These are phyloP conservation scores for Hsuehochloa calcarea DNA, from an alignment of 176 grass and related monocot genomes.

Conservation along the genomic window DNA sequence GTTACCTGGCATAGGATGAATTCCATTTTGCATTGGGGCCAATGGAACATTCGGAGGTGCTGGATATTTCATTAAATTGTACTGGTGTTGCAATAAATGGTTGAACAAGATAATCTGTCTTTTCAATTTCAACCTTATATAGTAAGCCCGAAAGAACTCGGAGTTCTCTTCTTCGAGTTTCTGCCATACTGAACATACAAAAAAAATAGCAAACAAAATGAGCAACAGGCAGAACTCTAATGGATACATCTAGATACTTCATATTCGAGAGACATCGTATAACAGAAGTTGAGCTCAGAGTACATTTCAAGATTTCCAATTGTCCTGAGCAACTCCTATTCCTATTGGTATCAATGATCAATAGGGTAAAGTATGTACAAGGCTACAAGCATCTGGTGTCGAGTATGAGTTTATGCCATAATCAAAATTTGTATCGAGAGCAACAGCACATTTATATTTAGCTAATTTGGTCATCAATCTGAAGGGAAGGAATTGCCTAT, in stretches of 20 bases:
- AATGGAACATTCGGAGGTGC: slow-evolving; percentile 66
- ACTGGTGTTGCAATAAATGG: slow-evolving; percentile 86
- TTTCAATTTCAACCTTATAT: slow-evolving; percentile 96
- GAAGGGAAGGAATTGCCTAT: not conserved
- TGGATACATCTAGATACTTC: not conserved
- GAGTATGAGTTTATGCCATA: not conserved
- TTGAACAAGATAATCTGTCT: slow-evolving; percentile 95
- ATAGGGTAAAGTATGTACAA: slow-evolving; percentile 3
- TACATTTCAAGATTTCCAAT: slow-evolving; percentile 4
- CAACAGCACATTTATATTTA: not conserved
- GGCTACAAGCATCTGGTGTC: not conserved
- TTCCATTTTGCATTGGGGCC: slow-evolving; percentile 80
- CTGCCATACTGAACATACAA: slow-evolving; percentile 86
- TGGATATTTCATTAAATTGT: slow-evolving; percentile 89
- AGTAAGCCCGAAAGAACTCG: slow-evolving; percentile 94
- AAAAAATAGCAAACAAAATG: slow-evolving; percentile 31
- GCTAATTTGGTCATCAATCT: not conserved
- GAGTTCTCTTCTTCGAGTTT: slow-evolving; percentile 98
- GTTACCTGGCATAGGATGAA: slow-evolving; percentile 87
- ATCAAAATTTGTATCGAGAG: not conserved
- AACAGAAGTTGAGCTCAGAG: slow-evolving; percentile 6
- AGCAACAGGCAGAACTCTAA: slow-evolving; percentile 1
- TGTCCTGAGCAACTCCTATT: not conserved
- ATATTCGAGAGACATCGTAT: not conserved
- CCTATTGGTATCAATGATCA: not conserved